Conservation (phyloP, 164 flowering plant genomes). For the Euptelea pleiosperma region DNA sequence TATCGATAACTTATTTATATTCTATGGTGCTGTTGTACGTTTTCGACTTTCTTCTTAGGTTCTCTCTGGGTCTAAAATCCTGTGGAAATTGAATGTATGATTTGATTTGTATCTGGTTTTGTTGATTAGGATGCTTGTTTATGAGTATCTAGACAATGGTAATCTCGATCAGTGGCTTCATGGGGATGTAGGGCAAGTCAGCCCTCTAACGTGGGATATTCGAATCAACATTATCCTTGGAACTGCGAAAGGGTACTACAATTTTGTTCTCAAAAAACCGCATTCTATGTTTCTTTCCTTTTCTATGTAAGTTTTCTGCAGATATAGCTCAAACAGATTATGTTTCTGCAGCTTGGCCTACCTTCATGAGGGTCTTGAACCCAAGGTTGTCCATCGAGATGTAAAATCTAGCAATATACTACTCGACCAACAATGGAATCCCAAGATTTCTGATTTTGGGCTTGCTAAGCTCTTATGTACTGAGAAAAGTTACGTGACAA, state of each 20-base stretch:
- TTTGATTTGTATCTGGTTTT: neutral
- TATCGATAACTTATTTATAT: no score
- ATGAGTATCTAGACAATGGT: conserved; percentile 49
- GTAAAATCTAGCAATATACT: conserved; percentile 45
- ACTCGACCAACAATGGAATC: conserved; percentile 52
- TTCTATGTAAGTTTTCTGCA: neutral
- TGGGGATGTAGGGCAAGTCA: conserved; percentile 16
- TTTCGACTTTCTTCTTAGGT: neutral
- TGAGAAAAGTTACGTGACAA: conserved; percentile 12
- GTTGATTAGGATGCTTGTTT: conserved; percentile 40
- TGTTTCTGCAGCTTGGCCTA: conserved; percentile 42
- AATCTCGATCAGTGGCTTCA: conserved; percentile 54
- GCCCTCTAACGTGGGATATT: conserved; percentile 45
- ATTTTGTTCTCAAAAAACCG: neutral
- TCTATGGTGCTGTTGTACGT: no score
- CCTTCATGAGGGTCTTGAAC: conserved; percentile 53
- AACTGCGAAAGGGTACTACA: conserved; percentile 40
- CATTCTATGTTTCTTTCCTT: neutral
- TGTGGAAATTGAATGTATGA: neutral
- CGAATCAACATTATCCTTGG: conserved; percentile 48
- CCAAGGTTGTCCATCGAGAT: conserved; percentile 33
- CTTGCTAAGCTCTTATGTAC: conserved; percentile 25
- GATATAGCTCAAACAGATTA: neutral
- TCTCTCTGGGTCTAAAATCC: neutral
- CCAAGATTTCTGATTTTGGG: conserved; percentile 47